phyloP scores from a whole-genome alignment of 2,329 filamentous ascomycete genomes.

The Sclerotinia subarctica region DNA sequence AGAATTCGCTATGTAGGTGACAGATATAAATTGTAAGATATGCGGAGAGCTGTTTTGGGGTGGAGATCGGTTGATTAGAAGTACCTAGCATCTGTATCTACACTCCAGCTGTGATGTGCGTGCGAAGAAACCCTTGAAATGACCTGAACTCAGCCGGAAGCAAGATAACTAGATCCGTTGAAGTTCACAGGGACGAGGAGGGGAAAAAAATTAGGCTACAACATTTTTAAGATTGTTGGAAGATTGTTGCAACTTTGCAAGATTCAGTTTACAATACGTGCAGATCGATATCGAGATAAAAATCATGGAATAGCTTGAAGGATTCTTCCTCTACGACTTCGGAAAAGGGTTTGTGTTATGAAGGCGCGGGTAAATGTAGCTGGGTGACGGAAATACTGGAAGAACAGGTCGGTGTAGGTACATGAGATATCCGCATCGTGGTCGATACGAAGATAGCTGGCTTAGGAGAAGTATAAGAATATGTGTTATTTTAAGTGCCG shows the following conservation, averaged over 20 bases:
- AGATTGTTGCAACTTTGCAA: constrained; percentile 21
- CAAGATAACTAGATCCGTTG: constrained; percentile 1
- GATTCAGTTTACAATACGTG: background rate
- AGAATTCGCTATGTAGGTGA: background rate
- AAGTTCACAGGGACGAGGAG: background rate
- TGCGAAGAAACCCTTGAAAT: background rate
- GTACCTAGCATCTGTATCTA: constrained; percentile 6
- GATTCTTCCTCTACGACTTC: constrained; percentile 20
- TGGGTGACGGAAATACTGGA: background rate
- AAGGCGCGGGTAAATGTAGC: constrained; percentile 3
- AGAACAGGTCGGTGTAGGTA: background rate
- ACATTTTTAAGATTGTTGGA: background rate
- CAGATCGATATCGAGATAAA: background rate
- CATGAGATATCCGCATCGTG: background rate
- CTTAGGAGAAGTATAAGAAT: background rate
- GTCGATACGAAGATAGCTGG: constrained; percentile 15
- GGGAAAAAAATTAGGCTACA: constrained; percentile 15
- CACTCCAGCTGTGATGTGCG: constrained; percentile 9
- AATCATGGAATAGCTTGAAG: background rate
- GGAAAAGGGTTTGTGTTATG: constrained; percentile 11
- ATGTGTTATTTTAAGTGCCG: constrained; percentile 7
- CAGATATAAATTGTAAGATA: constrained; percentile 8
- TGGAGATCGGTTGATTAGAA: constrained; percentile 11
- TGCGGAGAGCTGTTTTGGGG: constrained; percentile 17
- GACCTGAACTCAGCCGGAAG: constrained; percentile 5